These are phyloP conservation scores for Paramecium pentaurelia DNA, from an alignment of 73 alveolate genomes.

Conservation along the genomic window DNA sequence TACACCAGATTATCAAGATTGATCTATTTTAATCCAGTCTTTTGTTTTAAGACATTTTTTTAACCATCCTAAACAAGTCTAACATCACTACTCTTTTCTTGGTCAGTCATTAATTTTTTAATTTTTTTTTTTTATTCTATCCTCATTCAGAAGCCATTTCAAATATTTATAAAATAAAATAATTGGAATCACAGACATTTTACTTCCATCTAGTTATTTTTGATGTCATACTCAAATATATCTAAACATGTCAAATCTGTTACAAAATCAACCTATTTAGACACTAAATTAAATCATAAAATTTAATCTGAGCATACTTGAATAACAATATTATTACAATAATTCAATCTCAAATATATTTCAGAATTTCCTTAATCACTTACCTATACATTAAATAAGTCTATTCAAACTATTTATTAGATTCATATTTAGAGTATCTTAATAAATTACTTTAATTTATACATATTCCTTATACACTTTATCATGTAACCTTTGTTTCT, in stretches of 20 bases:
- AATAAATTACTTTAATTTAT: background rate
- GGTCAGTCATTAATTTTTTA: constrained; percentile 23
- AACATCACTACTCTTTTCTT: constrained; percentile 34
- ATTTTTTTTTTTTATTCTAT: background rate
- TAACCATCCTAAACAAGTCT: background rate
- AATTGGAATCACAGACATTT: constrained; percentile 79
- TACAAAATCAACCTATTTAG: constrained; percentile 94
- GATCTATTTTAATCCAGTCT: constrained; percentile 32
- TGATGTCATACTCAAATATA: background rate
- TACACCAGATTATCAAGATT: constrained; percentile 37
- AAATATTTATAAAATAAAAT: background rate
- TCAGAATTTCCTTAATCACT: background rate
- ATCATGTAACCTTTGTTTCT: background rate
- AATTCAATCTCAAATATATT: background rate
- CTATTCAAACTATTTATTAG: background rate
- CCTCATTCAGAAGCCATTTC: background rate
- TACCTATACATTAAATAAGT: background rate
- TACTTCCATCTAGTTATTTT: constrained; percentile 73
- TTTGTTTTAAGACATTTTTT: background rate
- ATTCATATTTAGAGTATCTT: background rate
- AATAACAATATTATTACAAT: background rate
- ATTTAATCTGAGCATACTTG: constrained; percentile 60
- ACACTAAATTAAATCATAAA: constrained; percentile 67
- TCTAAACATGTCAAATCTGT: constrained; percentile 88
- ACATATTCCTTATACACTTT: background rate